Base-by-base conservation (phyloP, 2,329 filamentous ascomycete genomes). In the Xylaria sp. region DNA sequence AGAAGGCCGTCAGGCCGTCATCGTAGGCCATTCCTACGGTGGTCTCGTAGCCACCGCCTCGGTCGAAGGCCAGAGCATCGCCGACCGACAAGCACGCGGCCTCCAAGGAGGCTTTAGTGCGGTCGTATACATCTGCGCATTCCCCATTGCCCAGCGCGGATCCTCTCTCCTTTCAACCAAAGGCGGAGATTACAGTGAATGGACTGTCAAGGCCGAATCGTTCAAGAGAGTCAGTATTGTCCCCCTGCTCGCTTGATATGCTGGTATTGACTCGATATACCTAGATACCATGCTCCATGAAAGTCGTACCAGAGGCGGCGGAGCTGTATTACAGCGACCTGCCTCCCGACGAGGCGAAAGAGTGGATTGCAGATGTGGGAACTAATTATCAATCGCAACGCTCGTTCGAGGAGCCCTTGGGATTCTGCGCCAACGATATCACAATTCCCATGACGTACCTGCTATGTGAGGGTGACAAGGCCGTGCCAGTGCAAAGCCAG, bases 21-120 rank as follows among this genome's bases (percentile, higher is more conserved):
- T 72, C 49, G 45, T 73, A 20, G 70, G 63, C 4, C 72, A 73
- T 39, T 74, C 72, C 5, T 74, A 69, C 6, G 72, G 72, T 11
- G 72, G 72, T 31, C 33, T 68, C 25, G 63, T 71, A 20, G 65
- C 68, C 11, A 69, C 65, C 10, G 61, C 53, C 9, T 67, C 71
- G 1, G 59, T 66, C 5, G 57, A 62, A 22, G 67, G 61, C 22
- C 61, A 69, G 31, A 65, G 50, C 31, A 51, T 67, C 17, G 54
- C 53, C 13, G 67, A 71, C 6, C 61, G 69, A n/a, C 47, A 58
- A 17, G 57, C 61, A 13, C 49, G 45, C 2, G 69, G 67, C 2
- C 62, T 63, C 5, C 44, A 13, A 0, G 67, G 67, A 38, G 69
- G 69, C 3, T 69, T 71, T 22, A 47, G 45, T 20, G 61, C 47